Evolutionary conservation across 257 asterid species (phyloP), one percentile per base, ranked within the genome.

Genomic region (Przewalskia tangutica): DNA sequence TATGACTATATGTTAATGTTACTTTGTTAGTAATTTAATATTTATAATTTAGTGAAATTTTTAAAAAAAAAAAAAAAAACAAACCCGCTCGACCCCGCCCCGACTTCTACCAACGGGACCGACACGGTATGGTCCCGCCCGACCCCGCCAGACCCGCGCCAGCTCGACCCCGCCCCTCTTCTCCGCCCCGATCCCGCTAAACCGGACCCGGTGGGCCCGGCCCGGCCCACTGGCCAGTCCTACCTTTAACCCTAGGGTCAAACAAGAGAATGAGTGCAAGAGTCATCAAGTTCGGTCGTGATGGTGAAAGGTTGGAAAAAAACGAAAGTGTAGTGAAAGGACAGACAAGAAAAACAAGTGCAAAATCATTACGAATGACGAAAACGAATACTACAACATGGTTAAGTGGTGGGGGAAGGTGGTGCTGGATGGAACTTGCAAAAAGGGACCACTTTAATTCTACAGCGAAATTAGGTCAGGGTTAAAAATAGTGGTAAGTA

Each of bases 401-500:
- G 60, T 23, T 71, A 7, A 23, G 79, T 73, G 79, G 79, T 48
- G 75, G 75, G 75, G 75, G 75, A 66, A 36, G 50, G 27, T 66
- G 79, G 20, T 55, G 59, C 16, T 55, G 23, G 23, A 18, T 55
- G 23, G 23, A 73, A 44, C 14, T 50, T 50, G 20, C 38, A 12
- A 20, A 50, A 23, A 48, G 32, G 40, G 23, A 7, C 8, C 60
- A 73, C 59, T 73, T 73, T 50, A 62, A 73, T 7, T 73, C 62
- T 50, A 73, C 59, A 73, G 62, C 1, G 16, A 73, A 73, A 73
- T 73, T 73, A 73, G 79, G 79, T 73, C 79, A 48, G 79, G 20
- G 14, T 48, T 73, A n/a, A 8, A 11, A 18, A 6, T 2, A 73
- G 60, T 48, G 60, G 79, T 23, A 8, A 23, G 48, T 13, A 23